Evolutionary conservation across 495 filamentous ascomycete species (phyloP).

Genomic region (Patellaria atrata): DNA sequence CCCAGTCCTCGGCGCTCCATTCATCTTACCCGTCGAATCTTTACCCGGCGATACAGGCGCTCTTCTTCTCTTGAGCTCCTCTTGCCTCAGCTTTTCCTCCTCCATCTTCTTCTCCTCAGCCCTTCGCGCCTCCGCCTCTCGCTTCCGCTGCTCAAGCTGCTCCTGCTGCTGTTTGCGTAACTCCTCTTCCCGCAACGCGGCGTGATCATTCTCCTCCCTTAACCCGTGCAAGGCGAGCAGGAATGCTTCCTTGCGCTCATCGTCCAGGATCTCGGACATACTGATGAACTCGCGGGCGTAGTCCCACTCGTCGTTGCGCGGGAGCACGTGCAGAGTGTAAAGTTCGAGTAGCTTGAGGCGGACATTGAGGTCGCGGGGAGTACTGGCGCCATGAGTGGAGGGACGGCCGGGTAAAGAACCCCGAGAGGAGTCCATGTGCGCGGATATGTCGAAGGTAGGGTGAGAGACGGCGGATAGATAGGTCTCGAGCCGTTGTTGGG

Average conservation of each 20-base stretch:
- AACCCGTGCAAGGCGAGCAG: constrained; percentile 49
- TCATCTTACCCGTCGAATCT: no score
- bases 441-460: constrained; percentile 52
- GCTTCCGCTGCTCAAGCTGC: constrained; percentile 31
- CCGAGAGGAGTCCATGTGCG: constrained; percentile 25
- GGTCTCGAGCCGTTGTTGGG: constrained; percentile 76
- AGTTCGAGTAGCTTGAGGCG: constrained; percentile 84
- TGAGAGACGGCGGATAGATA: constrained; percentile 68
- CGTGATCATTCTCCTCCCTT: constrained; percentile 54
- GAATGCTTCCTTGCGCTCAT: constrained; percentile 79
- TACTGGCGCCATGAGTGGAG: constrained; percentile 43
- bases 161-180: constrained; percentile 47
- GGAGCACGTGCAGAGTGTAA: constrained; percentile 83
- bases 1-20: no score
- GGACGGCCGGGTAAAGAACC: constrained; percentile 14
- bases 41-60: constrained; percentile 6
- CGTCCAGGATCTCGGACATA: constrained; percentile 71
- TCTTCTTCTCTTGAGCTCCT: constrained; percentile 22
- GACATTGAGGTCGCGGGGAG: constrained; percentile 49
- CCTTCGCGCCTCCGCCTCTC: constrained; percentile 41
- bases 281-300: constrained; percentile 84
- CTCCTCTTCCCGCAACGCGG: constrained; percentile 53
- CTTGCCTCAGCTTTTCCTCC: constrained; percentile 31
- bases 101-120: constrained; percentile 47
- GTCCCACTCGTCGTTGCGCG: constrained; percentile 85